Conservation (phyloP, 202 grass and related monocot species). For the Hordeum pubiflorum region DNA sequence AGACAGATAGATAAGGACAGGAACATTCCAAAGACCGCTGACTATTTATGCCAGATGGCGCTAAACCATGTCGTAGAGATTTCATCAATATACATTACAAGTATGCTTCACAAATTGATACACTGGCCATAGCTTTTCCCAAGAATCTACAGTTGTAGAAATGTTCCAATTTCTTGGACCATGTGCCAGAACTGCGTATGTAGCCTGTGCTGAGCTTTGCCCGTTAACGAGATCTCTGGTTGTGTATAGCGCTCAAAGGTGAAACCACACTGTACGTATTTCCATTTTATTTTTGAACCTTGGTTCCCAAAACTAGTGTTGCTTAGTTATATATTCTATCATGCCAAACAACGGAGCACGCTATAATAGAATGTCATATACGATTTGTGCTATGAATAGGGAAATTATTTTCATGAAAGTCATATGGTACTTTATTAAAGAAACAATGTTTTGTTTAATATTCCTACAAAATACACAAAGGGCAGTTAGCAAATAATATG, state of each 20-base stretch:
- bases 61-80: not conserved
- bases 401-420: not conserved
- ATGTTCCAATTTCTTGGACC: not conserved
- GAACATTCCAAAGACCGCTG: not conserved
- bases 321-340: not conserved
- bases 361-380: not conserved
- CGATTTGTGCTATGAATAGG: not conserved
- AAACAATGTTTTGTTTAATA: not conserved
- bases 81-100: not conserved
- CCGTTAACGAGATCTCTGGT: not conserved
- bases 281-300: not conserved
- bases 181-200: not conserved
- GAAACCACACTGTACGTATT: not conserved
- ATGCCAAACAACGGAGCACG: not conserved
- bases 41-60: not conserved
- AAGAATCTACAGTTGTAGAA: not conserved
- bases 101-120: not conserved
- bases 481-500: constrained; percentile 3
- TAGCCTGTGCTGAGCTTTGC: not conserved
- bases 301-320: not conserved
- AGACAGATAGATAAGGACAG: not conserved
- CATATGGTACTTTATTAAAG: not conserved
- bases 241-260: not conserved
- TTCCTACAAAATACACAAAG: not conserved
- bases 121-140: not conserved